Evolutionary conservation across 1,139 yeast genomes (phyloP), one percentile per base, ranked within the genome.

Genomic region (Magnusiomyces paraingens): DNA sequence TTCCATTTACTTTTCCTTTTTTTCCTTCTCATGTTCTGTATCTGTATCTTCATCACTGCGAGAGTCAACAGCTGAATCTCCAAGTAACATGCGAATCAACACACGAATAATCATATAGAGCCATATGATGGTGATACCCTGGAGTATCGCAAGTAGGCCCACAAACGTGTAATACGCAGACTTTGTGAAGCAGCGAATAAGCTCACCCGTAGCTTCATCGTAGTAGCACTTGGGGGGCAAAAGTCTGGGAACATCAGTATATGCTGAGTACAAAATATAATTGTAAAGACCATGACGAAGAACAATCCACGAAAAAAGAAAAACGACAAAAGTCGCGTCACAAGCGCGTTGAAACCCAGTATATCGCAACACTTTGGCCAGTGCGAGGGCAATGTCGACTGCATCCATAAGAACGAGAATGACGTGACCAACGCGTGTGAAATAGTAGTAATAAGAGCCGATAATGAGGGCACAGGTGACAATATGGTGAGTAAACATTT

Each of bases 401-500:
- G 82, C 74, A 70, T 90, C 96, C 96, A 90, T 89, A 59, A 87
- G 72, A 61, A 84, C 77, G 62, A 88, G 71, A 50, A 90, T 84
- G 47, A 84, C 78, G 69, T 88, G 88, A 36, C 97, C 97, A 55
- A 88, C 80, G 47, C 90, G 77, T 42, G 84, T 81, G 68, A 81
- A 86, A 69, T 86, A 83, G 65, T 80, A 83, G 64, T 76, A 76
- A 68, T 89, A 90, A 1, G 94, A 84, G 1, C 94, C 94, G 20
- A 78, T 69, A 47, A 86, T 77, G 57, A 90, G 75, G 35, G 75
- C 63, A 62, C 84, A 78, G 0, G 97, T 90, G 54, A 90, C 83
- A 53, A 90, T 82, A 70, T 90, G 97, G 67, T 90, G 97, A 51
- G 84, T 73, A 65, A 89, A 81, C 97, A 90, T 90, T 69, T 89